Base-by-base conservation (phyloP, 2,329 filamentous ascomycete species). In the Claviceps africana region DNA sequence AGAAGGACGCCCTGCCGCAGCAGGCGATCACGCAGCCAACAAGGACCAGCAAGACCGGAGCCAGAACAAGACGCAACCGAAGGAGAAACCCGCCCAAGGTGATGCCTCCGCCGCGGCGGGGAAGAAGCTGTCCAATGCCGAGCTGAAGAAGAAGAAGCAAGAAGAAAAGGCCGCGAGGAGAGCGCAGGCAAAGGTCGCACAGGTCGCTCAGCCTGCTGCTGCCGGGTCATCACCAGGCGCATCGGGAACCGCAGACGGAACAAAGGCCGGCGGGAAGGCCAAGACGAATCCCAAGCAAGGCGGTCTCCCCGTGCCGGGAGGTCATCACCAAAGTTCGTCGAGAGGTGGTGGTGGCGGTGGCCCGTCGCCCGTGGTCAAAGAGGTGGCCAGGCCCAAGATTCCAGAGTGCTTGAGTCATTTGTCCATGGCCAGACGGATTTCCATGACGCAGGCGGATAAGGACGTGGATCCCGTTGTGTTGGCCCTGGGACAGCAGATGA, bases 101-200 rank as follows among this genome's bases (percentile, higher is more conserved):
- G 53, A 37, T 49, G 57, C n/a, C 7, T 17, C 56, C 42, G 47
- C 55, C n/a, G 65, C 62, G 52, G 53, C 48, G 7, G 70, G 71
- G 53, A 72, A 72, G 60, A 86, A 87, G 65, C 72, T 86, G 33
- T 81, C 85, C 1, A 77, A 78, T 37, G 88, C 88, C 21, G 86
- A 95, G 67, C 65, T 95, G 62, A 97, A 97, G 71, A 91, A 90
- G 62, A 83, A 81, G 65, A 85, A 85, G 56, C 91, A 95, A 67
- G 90, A 88, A 33, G 91, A 96, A 66, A 97, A 96, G 72, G 85
- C 86, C 50, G 89, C 89, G 47, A 78, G 88, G 55, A 79, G 91
- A 71, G 88, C 86, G 48, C 82, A 82, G 62, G 80, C 76, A 61
- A 88, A 84, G 64, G 72, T 73, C 31, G 72, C 75, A 4, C 77